phyloP scores from a whole-genome alignment of 768 basidiomycete genomes.

The Sporobolomyces phaffii region DNA sequence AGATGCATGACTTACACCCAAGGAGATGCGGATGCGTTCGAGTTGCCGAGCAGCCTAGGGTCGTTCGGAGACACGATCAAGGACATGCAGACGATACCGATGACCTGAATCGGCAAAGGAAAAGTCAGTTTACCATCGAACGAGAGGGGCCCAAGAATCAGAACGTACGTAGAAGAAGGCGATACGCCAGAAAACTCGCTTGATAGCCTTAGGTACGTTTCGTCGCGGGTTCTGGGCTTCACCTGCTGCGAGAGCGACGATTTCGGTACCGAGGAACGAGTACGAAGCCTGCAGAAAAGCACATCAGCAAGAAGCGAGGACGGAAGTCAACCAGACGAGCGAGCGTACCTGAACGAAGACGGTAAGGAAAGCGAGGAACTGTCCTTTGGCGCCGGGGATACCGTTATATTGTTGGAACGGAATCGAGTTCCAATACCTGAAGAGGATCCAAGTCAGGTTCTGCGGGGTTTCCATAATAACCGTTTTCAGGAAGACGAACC shows the following conservation, averaged over 20 bases:
- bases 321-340: background rate
- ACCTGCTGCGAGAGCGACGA: conserved; percentile 51
- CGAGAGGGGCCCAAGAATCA: background rate
- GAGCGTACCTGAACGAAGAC: conserved; percentile 47
- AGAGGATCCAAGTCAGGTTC: background rate
- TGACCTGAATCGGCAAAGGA: conserved; percentile 5
- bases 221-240: conserved; percentile 51
- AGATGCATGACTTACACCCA: conserved; percentile 66
- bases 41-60: conserved; percentile 53
- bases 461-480: no score
- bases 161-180: conserved; percentile 62
- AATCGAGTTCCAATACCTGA: conserved; percentile 6
- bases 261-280: conserved; percentile 57
- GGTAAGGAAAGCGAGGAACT: conserved; percentile 56
- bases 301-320: background rate
- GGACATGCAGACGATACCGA: conserved; percentile 68
- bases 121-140: background rate
- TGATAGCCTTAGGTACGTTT: conserved; percentile 61
- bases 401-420: conserved; percentile 47
- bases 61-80: conserved; percentile 72
- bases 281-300: conserved; percentile 43
- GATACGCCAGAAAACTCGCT: conserved; percentile 67
- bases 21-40: conserved; percentile 44
- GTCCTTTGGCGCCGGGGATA: conserved; percentile 54
- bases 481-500: conserved; percentile 37